phyloP scores from a whole-genome alignment of 164 flowering plant species.

The Platanus orientalis region DNA sequence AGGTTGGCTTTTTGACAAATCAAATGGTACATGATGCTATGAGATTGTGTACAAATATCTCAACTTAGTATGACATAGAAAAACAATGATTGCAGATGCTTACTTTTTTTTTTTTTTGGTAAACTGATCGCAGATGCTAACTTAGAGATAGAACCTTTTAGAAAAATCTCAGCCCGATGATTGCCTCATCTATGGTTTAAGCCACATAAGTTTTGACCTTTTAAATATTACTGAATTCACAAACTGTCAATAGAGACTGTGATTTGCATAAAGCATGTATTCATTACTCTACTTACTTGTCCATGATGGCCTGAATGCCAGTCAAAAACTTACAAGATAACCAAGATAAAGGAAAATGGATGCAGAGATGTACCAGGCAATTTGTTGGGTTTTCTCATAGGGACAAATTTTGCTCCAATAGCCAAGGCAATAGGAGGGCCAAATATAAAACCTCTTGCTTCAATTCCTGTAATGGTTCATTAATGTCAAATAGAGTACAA shows the following conservation, averaged over 20 bases:
- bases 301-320: not conserved
- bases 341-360: not conserved
- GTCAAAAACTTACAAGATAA: not conserved
- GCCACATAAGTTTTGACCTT: no score
- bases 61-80: no score
- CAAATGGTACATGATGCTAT: no score
- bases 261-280: not conserved
- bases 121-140: no score
- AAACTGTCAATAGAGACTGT: not conserved
- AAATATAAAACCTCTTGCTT: slow-evolving; percentile 97
- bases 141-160: no score
- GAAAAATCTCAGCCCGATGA: no score
- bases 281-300: not conserved
- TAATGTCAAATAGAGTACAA: slow-evolving; percentile 3
- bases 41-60: no score
- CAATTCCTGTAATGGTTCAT: slow-evolving; percentile 58
- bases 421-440: slow-evolving; percentile 99
- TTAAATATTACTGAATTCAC: not conserved
- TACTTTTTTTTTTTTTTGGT: no score
- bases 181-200: no score
- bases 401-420: slow-evolving; percentile 95
- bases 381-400: slow-evolving; percentile 91
- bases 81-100: no score
- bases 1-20: no score
- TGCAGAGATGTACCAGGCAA: slow-evolving; percentile 64